Percentiles rank a stretch among this genome's conserved stretches.
phyloP scores from a whole-genome alignment of 805 yeast species.

The Ogataea pilisensis region DNA sequence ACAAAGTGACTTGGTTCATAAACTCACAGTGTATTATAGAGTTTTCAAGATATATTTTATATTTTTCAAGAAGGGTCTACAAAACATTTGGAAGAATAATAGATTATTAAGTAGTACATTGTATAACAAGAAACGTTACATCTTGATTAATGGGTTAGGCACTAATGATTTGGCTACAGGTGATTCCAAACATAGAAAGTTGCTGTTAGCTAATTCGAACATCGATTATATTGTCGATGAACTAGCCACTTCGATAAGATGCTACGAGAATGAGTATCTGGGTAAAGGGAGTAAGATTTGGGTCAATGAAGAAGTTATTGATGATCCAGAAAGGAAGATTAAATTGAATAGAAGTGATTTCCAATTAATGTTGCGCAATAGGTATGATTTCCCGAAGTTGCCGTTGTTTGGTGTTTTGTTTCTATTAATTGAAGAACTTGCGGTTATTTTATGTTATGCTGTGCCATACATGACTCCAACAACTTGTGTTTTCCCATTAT shows the following conservation, averaged over 20 bases:
- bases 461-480: slow-evolving; percentile 58
- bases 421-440: slow-evolving; percentile 51
- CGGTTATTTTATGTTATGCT: slow-evolving; percentile 47
- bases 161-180: slow-evolving; percentile 24
- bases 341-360: slow-evolving; percentile 38
- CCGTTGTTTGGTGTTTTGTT: slow-evolving; percentile 57
- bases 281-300: slow-evolving; percentile 11
- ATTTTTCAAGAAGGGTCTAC: slow-evolving; percentile 57
- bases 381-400: slow-evolving; percentile 45
- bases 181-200: slow-evolving; percentile 18
- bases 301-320: neutral
- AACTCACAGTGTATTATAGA: slow-evolving; percentile 13
- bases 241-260: slow-evolving; percentile 22
- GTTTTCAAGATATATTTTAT: slow-evolving; percentile 27
- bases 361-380: slow-evolving; percentile 48
- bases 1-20: slow-evolving; percentile 3
- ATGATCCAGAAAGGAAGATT: slow-evolving; percentile 10
- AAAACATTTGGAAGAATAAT: slow-evolving; percentile 48
- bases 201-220: slow-evolving; percentile 11
- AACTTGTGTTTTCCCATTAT: slow-evolving; percentile 53
- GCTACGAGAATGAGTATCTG: slow-evolving; percentile 18
- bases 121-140: slow-evolving; percentile 23
- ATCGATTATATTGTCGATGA: slow-evolving; percentile 20
- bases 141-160: slow-evolving; percentile 27
- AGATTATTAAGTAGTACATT: slow-evolving; percentile 25